Percentiles rank a stretch among this genome's conserved stretches.
Conservation (phyloP, 2,329 filamentous ascomycete species). For the Aspergillus aculeatus region DNA sequence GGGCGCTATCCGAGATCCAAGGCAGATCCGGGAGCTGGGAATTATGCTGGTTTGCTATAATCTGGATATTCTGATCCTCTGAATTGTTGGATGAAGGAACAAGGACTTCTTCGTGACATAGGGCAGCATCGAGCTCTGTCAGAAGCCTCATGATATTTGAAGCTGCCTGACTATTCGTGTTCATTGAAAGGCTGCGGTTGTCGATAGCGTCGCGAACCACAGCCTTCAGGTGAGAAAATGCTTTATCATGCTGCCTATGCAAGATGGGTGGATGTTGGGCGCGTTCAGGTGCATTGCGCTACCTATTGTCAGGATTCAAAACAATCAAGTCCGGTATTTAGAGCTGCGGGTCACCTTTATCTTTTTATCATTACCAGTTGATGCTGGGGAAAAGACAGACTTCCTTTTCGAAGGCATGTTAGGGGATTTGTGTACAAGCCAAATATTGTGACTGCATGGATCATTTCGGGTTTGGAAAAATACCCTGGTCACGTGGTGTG, state of each 20-base stretch:
- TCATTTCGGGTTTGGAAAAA: not conserved
- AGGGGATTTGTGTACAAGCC: not conserved
- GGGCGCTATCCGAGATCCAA: constrained; percentile 55
- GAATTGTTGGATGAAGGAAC: not conserved
- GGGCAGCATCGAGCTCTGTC: constrained; percentile 20
- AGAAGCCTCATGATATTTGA: not conserved
- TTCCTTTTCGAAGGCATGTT: constrained; percentile 31
- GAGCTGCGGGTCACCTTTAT: constrained; percentile 15
- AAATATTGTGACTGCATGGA: not conserved
- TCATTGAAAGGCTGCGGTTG: not conserved
- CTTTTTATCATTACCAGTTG: constrained; percentile 11
- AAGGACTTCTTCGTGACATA: constrained; percentile 12
- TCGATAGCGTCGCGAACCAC: not conserved
- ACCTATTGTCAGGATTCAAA: not conserved
- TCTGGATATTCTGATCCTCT: not conserved
- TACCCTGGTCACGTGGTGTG: constrained; percentile 1
- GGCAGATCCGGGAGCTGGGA: constrained; percentile 49
- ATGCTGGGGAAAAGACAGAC: constrained; percentile 10
- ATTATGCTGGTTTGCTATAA: not conserved
- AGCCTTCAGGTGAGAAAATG: not conserved
- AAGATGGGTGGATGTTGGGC: not conserved
- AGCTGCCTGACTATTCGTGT: not conserved
- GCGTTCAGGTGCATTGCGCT: not conserved
- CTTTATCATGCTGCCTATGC: not conserved
- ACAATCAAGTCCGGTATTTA: not conserved